Conservation (phyloP, 176 grass and related monocot species). For the Musa acuminata region DNA sequence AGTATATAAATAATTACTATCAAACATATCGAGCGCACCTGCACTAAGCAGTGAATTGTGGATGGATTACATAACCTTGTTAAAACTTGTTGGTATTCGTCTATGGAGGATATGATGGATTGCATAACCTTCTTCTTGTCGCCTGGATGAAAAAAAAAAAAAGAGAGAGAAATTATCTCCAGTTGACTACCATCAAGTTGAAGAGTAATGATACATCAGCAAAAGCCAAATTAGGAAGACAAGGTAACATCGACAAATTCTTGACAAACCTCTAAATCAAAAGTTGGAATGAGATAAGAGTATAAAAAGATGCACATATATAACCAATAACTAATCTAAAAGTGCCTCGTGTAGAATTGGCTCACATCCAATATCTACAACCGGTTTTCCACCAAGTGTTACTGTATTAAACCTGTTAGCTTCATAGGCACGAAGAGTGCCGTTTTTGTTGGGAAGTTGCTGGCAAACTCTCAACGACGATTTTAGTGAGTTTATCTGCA, state of each 20-base stretch:
- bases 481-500: constrained; percentile 75
- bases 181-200: background rate
- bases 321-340: constrained; percentile 36
- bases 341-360: constrained; percentile 86
- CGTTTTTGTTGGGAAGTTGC: constrained; percentile 52
- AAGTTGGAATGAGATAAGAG: too few relatives aligned
- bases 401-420: constrained; percentile 58
- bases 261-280: too few relatives aligned
- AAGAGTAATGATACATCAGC: too few relatives aligned
- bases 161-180: background rate
- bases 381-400: constrained; percentile 67
- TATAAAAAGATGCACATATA: too few relatives aligned
- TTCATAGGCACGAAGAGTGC: constrained; percentile 41
- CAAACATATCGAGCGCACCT: too few relatives aligned
- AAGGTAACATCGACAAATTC: too few relatives aligned
- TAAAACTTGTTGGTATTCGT: background rate
- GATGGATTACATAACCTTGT: too few relatives aligned
- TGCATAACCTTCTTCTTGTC: constrained; percentile 40
- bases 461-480: constrained; percentile 61
- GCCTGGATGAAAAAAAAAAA: constrained; percentile 34
- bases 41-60: too few relatives aligned
- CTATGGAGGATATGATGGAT: constrained; percentile 29
- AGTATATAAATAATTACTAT: too few relatives aligned
- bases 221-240: too few relatives aligned
- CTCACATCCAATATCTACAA: constrained; percentile 81